Evolutionary conservation across 176 grass and related monocot genomes (phyloP), one percentile per base, ranked within the genome.

Genomic region (Phragmites australis): DNA sequence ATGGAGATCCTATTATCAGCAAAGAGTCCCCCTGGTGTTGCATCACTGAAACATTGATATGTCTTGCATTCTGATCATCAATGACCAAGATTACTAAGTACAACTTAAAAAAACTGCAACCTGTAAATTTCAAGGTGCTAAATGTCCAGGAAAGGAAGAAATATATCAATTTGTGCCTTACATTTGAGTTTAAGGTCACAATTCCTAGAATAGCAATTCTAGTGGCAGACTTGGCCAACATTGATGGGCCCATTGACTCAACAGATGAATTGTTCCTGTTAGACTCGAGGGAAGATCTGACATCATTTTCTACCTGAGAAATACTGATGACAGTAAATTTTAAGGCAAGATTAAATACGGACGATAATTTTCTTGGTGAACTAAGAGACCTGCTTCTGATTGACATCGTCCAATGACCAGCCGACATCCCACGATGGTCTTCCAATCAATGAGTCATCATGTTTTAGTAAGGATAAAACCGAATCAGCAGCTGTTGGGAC

Each of bases 161-260:
- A 46, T 48, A 39, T 47, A 11, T 68, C 29, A 46, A 70, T 13
- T 30, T 74, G 75, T 56, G 19, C 42, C 53, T 72, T 81, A 97
- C 95, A 80, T 84, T 81, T n/a, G 76, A 79, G 34, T 67, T 72
- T 73, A 83, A 76, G 64, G 56, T 66, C 12, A 84, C 41, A 89
- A 97, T 81, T 82, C 90, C 92, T 82, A 97, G 83, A 91, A 97
- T 72, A 62, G 92, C 92, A 72, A 97, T 92, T 91, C 90, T 92
- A 83, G 95, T 93, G 65, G 68, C 68, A 4, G 92, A 90, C 68
- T 85, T 94, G 31, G 86, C 80, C 79, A 90, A 57, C 74, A 70
- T 75, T 61, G 78, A 82, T 68, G 74, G 57, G 23, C 83, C 80
- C 17, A 23, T 71, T 86, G 78, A 82, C 30, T 83, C 77, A 88